These are phyloP conservation scores for Ophiostoma populinum DNA, from an alignment of 2,329 filamentous ascomycete genomes.

Conservation along the genomic window DNA sequence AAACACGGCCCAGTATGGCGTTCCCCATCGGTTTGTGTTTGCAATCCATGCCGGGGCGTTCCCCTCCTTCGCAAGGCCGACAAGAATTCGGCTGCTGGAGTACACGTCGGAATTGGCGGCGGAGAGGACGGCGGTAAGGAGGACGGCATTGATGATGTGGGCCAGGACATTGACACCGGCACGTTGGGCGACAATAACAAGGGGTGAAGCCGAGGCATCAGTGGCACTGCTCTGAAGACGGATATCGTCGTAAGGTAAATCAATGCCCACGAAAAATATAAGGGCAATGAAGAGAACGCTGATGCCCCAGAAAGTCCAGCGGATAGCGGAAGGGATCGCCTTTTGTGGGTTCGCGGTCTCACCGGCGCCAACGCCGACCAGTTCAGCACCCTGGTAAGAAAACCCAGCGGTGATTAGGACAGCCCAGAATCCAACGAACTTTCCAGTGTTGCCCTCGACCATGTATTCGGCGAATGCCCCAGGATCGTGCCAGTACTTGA, in stretches of 20 bases:
- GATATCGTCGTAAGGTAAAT: conserved; percentile 41
- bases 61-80: conserved; percentile 22
- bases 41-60: conserved; percentile 23
- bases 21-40: conserved; percentile 18
- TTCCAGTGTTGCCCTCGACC: conserved; percentile 24
- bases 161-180: conserved; percentile 52
- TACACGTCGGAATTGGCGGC: conserved; percentile 44
- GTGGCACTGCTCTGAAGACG: conserved; percentile 22
- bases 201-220: conserved; percentile 32
- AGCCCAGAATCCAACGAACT: conserved; percentile 12
- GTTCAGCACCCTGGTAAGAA: conserved; percentile 32
- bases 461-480: conserved; percentile 21
- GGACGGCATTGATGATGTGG: conserved; percentile 45
- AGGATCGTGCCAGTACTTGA: conserved; percentile 26
- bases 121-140: conserved; percentile 40
- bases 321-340: conserved; percentile 49
- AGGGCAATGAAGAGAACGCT: conserved; percentile 50
- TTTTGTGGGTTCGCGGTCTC: conserved; percentile 50
- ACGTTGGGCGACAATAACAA: conserved; percentile 54
- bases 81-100: conserved; percentile 23
- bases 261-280: conserved; percentile 48
- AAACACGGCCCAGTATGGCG: conserved; percentile 22
- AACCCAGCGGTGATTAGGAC: conserved; percentile 22
- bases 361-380: conserved; percentile 52
- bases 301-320: conserved; percentile 52